A percentile compares a stretch with the other conserved stretches of the same genome.
Conservation (phyloP, 495 filamentous ascomycete species). For the Talaromyces proteolyticus region DNA sequence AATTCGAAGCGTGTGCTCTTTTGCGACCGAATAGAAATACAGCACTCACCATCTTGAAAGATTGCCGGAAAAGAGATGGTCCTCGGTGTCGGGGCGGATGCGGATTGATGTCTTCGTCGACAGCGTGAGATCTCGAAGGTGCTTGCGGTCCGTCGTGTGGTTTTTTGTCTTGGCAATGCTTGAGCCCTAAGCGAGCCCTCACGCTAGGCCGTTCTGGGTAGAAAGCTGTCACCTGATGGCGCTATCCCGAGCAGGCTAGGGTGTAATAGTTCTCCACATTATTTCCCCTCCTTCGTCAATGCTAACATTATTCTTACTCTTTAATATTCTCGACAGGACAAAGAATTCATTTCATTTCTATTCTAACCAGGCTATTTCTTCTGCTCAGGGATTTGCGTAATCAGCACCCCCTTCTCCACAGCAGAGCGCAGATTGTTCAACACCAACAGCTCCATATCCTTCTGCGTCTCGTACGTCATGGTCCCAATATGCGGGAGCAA, state of each 20-base stretch:
- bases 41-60: conserved; percentile 56
- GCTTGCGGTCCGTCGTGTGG: conserved; percentile 29
- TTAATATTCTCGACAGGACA: too few species aligned
- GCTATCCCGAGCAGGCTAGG: too few species aligned
- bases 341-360: too few species aligned
- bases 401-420: conserved; percentile 56
- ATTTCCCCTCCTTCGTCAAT: too few species aligned
- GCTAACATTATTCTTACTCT: too few species aligned
- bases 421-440: conserved; percentile 62
- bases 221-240: neutral
- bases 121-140: neutral
- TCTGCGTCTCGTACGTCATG: conserved; percentile 56
- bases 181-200: conserved; percentile 45
- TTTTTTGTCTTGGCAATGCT: conserved; percentile 38
- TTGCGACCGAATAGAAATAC: too few species aligned
- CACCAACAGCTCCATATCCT: conserved; percentile 73
- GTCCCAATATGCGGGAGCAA: conserved; percentile 81
- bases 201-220: conserved; percentile 23
- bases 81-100: conserved; percentile 20
- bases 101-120: neutral
- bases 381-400: conserved; percentile 70
- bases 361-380: conserved; percentile 16
- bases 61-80: conserved; percentile 43
- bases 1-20: neutral
- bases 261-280: neutral